A percentile compares a stretch with the other conserved stretches of the same genome.
Conservation (phyloP, 768 basidiomycete species). For the Russula sp. region DNA sequence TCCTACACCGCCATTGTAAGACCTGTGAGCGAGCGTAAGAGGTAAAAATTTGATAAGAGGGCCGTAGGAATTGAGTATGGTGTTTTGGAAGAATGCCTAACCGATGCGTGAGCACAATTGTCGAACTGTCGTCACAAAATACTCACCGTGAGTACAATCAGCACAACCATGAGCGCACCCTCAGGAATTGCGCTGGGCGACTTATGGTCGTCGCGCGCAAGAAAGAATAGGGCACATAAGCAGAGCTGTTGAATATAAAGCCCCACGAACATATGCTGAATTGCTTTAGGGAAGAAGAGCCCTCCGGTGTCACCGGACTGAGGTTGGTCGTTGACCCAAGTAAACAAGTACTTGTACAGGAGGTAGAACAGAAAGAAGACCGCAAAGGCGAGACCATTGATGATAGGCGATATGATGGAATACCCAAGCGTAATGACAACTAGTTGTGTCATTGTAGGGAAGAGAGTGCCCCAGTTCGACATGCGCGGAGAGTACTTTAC, state of each 20-base stretch:
- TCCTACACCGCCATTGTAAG: slow-evolving; percentile 32
- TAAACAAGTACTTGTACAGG: slow-evolving; percentile 55
- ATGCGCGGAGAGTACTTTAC: slow-evolving; percentile 72
- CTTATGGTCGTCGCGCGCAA: slow-evolving; percentile 50
- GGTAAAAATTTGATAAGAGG: slow-evolving; percentile 81
- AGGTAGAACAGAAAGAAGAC: slow-evolving; percentile 82
- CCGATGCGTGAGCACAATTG: not conserved
- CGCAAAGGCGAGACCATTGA: slow-evolving; percentile 80
- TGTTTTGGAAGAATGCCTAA: slow-evolving; percentile 63
- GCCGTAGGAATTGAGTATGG: slow-evolving; percentile 73
- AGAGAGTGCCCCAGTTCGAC: slow-evolving; percentile 69
- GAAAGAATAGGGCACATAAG: slow-evolving; percentile 85
- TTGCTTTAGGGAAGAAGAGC: slow-evolving; percentile 91
- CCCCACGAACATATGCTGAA: slow-evolving; percentile 90
- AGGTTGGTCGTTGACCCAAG: slow-evolving; percentile 60
- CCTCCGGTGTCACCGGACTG: slow-evolving; percentile 77
- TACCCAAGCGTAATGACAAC: slow-evolving; percentile 80
- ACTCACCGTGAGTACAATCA: slow-evolving; percentile 77
- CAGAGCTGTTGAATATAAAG: slow-evolving; percentile 88
- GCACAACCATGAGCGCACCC: slow-evolving; percentile 78
- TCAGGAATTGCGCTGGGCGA: slow-evolving; percentile 60
- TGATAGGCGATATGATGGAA: slow-evolving; percentile 85
- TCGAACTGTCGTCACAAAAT: not conserved
- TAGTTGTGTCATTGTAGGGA: slow-evolving; percentile 71
- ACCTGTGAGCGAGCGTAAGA: slow-evolving; percentile 68